Evolutionary conservation across 768 basidiomycete genomes (phyloP).

Genomic region (Collybiopsis luxurians): DNA sequence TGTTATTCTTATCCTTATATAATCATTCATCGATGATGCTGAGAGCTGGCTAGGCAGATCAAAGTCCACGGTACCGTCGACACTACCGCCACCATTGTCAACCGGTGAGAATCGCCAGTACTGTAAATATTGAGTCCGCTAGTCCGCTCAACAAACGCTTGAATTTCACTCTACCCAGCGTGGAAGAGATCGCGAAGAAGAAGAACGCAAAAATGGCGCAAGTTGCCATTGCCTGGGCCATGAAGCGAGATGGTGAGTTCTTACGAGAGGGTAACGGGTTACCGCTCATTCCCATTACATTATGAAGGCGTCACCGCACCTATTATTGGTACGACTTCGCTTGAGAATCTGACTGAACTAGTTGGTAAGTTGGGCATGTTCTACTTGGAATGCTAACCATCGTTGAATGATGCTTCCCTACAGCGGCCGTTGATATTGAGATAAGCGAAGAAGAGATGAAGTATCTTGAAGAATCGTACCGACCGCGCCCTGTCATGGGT

Average conservation of each 20-base stretch:
- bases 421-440: slow-evolving; percentile 36
- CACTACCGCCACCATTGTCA: slow-evolving; percentile 29
- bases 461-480: slow-evolving; percentile 43
- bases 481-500: slow-evolving; percentile 37
- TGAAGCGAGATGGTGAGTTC: slow-evolving; percentile 10
- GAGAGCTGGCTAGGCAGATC: slow-evolving; percentile 13
- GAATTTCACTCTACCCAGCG: slow-evolving; percentile 23
- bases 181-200: slow-evolving; percentile 54
- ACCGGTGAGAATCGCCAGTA: slow-evolving; percentile 26
- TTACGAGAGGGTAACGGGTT: neutral
- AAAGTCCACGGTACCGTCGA: slow-evolving; percentile 14
- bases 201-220: slow-evolving; percentile 56
- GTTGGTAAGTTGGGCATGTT: slow-evolving; percentile 20
- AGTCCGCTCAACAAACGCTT: neutral
- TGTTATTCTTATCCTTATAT: neutral
- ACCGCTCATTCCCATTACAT: neutral
- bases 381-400: neutral
- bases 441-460: slow-evolving; percentile 48
- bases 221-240: slow-evolving; percentile 51
- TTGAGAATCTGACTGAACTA: slow-evolving; percentile 36
- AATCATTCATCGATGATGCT: neutral
- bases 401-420: neutral
- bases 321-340: slow-evolving; percentile 37
- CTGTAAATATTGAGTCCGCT: no score
- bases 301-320: slow-evolving; percentile 34